These are phyloP conservation scores for Neofusicoccum umdonicola DNA, from an alignment of 2,329 filamentous ascomycete genomes.

Conservation along the genomic window DNA sequence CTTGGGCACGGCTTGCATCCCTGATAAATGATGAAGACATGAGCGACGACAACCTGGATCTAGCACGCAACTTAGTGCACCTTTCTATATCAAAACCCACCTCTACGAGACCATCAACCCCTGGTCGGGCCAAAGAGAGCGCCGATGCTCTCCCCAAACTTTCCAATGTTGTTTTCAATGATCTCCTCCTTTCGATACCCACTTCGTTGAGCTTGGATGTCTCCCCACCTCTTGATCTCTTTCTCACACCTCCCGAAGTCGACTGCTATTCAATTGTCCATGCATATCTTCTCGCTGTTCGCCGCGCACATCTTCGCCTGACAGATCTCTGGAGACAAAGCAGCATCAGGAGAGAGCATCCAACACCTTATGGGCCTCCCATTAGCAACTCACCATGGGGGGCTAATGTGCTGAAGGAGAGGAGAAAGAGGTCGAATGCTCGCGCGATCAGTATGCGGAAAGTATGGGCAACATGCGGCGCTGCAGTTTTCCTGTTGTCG, in stretches of 20 bases:
- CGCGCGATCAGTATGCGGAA: slow-evolving; percentile 70
- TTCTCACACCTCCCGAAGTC: slow-evolving; percentile 73
- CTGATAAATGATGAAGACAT: slow-evolving; percentile 75
- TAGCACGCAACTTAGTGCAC: slow-evolving; percentile 73
- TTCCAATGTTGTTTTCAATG: slow-evolving; percentile 63
- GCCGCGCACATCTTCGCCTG: slow-evolving; percentile 79
- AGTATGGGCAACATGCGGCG: slow-evolving; percentile 86
- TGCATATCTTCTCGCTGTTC: slow-evolving; percentile 80
- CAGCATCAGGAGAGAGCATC: slow-evolving; percentile 72
- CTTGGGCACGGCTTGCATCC: slow-evolving; percentile 77
- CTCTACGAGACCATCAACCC: slow-evolving; percentile 37
- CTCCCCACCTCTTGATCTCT: slow-evolving; percentile 79
- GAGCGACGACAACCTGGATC: slow-evolving; percentile 72
- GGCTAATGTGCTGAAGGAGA: slow-evolving; percentile 57
- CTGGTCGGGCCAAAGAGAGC: slow-evolving; percentile 36
- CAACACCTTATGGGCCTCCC: slow-evolving; percentile 62
- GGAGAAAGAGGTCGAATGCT: slow-evolving; percentile 62
- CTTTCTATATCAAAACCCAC: slow-evolving; percentile 59
- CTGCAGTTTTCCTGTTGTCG: slow-evolving; percentile 83
- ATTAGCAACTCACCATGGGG: slow-evolving; percentile 61
- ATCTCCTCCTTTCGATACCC: slow-evolving; percentile 77
- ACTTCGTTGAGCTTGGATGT: slow-evolving; percentile 70
- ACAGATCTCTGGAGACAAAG: slow-evolving; percentile 85
- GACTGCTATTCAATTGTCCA: slow-evolving; percentile 81
- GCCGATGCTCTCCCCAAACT: slow-evolving; percentile 38